Base-by-base conservation (phyloP, 2,329 filamentous ascomycete species). In the Hirsutella thompsonii region DNA sequence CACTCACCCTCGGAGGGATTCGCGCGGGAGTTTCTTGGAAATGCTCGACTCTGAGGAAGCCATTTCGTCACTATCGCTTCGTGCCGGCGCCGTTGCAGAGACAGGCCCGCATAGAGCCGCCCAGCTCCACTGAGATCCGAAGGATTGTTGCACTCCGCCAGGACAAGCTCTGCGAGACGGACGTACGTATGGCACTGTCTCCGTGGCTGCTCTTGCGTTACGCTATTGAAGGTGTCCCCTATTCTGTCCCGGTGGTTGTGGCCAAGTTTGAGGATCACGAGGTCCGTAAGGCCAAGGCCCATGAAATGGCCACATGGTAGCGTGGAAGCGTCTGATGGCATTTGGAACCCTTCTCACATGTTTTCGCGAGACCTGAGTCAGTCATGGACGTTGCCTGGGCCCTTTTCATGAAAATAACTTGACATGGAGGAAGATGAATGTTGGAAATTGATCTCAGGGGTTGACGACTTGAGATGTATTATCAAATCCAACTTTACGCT, bases 91-190 rank as follows among this genome's bases (percentile, higher is more conserved):
- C 44, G 16, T 10, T 37, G 0, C 11, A 13, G 35, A 28, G 6
- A 9, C 44, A 1, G 2, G 16, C 1, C 6, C 3, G 18, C 30
- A 4, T 4, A n/a, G 33, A 45, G 5, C 39, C 49, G 1, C 52
- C 51, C 0, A 55, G 52, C 10, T 55, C 51, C 5, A 55, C 50
- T 1, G 43, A 47, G 36, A 50, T 55, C 23, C 48, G 53, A 3
- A 14, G 43, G 1, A 44, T 50, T 23, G 47, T 55, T 8, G 41
- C 42, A 2, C 39, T n/a, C 10, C 28, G 8, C n/a, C n/a, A 13
- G 18, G 34, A 23, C 5, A 11, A 18, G 14, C 32, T 36, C 0
- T 26, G 36, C 1, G 14, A 42, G 16, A 3, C 3, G 19, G 28
- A 36, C 5, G 23, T 42, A 18, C 5, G 20, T 9, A 36, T 44